phyloP scores from a whole-genome alignment of 2,329 filamentous ascomycete genomes.

The Madurella fahalii region DNA sequence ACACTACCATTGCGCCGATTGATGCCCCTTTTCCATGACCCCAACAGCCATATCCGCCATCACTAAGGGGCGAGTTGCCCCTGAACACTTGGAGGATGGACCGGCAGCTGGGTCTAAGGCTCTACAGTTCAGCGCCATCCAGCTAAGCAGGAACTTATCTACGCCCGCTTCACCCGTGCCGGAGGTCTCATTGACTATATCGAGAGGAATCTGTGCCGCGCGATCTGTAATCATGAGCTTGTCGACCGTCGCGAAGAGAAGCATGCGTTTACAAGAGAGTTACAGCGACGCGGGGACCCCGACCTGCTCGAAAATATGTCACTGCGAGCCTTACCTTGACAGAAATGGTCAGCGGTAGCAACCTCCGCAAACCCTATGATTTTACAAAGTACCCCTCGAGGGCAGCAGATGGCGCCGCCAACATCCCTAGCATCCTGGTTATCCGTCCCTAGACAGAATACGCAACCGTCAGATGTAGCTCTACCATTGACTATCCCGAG shows the following conservation, averaged over 20 bases:
- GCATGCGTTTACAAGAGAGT: constrained; percentile 18
- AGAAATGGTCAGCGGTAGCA: background rate
- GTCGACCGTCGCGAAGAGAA: constrained; percentile 32
- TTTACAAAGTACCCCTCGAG: constrained; percentile 11
- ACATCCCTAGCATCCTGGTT: constrained; percentile 1
- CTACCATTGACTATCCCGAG: no score
- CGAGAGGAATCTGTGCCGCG: constrained; percentile 38
- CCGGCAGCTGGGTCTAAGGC: background rate
- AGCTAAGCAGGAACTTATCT: constrained; percentile 33
- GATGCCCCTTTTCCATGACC: constrained; percentile 7
- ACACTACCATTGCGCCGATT: constrained; percentile 15
- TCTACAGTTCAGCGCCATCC: constrained; percentile 8
- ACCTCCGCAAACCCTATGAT: background rate
- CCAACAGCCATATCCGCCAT: background rate
- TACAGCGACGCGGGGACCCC: constrained; percentile 5
- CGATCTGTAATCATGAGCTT: constrained; percentile 33
- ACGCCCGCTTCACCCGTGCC: constrained; percentile 34
- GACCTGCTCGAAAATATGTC: background rate
- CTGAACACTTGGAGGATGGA: background rate
- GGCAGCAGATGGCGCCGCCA: background rate
- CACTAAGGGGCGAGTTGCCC: background rate
- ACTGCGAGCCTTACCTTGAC: background rate
- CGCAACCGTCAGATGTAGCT: background rate
- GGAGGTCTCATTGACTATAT: constrained; percentile 43
- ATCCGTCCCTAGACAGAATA: constrained; percentile 2